Evolutionary conservation across 2,329 filamentous ascomycete species (phyloP).

Genomic region (Fusarium staphyleae): DNA sequence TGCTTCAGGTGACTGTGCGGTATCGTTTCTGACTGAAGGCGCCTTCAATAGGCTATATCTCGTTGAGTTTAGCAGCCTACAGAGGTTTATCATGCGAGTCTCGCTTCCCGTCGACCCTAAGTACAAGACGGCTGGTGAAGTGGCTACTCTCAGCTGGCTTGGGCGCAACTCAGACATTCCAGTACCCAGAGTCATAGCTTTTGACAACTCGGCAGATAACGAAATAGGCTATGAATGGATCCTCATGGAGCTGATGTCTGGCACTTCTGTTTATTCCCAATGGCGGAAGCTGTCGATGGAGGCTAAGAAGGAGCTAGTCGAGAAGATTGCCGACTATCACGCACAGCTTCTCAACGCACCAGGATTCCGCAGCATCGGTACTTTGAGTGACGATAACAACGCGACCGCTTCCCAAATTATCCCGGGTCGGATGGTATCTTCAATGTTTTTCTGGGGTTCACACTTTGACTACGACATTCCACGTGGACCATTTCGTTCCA

Average conservation of each 20-base stretch:
- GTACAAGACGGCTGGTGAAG: constrained; percentile 49
- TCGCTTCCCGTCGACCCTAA: constrained; percentile 47
- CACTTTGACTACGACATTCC: constrained; percentile 44
- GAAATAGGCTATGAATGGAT: constrained; percentile 52
- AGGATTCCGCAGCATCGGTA: constrained; percentile 25
- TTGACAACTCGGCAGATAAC: constrained; percentile 44
- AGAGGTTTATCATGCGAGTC: constrained; percentile 43
- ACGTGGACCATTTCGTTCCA: constrained; percentile 49
- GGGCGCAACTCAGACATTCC: constrained; percentile 43
- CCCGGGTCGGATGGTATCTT: constrained; percentile 43
- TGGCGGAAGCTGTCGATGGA: constrained; percentile 43
- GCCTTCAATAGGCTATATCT: constrained; percentile 38
- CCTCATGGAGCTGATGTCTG: constrained; percentile 44
- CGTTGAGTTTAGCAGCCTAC: constrained; percentile 5
- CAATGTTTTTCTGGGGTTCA: constrained; percentile 45
- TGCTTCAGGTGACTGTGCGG: constrained; percentile 13
- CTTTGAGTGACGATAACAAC: constrained; percentile 24
- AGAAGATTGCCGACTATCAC: constrained; percentile 11
- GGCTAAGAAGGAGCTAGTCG: constrained; percentile 40
- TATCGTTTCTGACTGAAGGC: constrained; percentile 19
- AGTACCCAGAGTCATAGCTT: constrained; percentile 45
- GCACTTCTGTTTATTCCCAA: constrained; percentile 31
- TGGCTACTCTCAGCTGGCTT: constrained; percentile 48
- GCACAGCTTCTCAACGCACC: background rate
- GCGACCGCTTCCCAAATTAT: background rate